These are phyloP conservation scores for Heritiera littoralis DNA, from an alignment of 345 rosid genomes.

Conservation along the genomic window DNA sequence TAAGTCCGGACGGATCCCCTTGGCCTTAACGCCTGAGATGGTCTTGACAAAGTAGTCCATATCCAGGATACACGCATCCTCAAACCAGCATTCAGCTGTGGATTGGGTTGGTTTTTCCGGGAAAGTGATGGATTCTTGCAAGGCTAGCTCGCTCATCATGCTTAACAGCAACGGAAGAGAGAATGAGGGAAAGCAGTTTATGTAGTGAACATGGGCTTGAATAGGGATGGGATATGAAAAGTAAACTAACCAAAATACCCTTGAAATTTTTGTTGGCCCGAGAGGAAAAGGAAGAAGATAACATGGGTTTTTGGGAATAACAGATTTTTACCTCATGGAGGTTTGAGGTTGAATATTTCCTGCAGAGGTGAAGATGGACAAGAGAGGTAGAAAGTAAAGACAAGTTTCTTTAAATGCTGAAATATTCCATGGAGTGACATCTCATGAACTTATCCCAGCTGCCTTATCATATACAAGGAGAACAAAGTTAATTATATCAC, in stretches of 20 bases:
- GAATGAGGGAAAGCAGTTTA: neutral
- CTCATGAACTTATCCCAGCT: constrained; percentile 13
- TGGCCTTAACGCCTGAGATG: constrained; percentile 66
- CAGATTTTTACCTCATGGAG: neutral
- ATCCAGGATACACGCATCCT: constrained; percentile 74
- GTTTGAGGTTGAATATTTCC: constrained; percentile 1
- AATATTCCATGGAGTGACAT: constrained; percentile 38
- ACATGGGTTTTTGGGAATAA: too few relatives aligned
- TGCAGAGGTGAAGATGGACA: constrained; percentile 24
- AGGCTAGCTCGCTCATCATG: constrained; percentile 45
- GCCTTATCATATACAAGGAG: neutral
- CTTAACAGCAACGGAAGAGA: neutral
- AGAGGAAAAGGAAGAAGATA: too few relatives aligned
- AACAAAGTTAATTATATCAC: constrained; percentile 24
- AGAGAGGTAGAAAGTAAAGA: constrained; percentile 6
- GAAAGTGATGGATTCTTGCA: constrained; percentile 39
- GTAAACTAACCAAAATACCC: neutral
- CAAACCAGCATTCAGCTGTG: constrained; percentile 49
- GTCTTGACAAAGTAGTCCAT: constrained; percentile 81
- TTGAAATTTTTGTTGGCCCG: neutral
- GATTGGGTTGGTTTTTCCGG: constrained; percentile 37
- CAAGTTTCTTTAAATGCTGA: constrained; percentile 32
- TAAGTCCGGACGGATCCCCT: constrained; percentile 75
- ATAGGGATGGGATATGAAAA: neutral
- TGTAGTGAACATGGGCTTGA: neutral